A percentile compares a stretch with the other conserved stretches of the same genome.
Evolutionary conservation across 257 asterid species (phyloP).

Genomic region (Solanum sejunctum): DNA sequence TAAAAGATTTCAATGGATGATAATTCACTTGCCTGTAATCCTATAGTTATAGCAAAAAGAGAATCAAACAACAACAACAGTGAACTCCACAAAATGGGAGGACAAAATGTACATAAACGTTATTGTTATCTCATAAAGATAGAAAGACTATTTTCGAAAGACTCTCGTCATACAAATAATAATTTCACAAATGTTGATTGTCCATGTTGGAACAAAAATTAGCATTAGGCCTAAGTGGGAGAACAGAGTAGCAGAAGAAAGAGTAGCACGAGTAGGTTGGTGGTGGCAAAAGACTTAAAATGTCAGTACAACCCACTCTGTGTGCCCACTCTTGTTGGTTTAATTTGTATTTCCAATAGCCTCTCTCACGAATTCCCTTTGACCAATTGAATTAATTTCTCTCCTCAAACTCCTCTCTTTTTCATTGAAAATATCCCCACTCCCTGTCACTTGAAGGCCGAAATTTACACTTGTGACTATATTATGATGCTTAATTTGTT

Average conservation of each 20-base stretch:
- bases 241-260: neutral
- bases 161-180: too few species aligned
- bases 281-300: neutral
- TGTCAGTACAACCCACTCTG: constrained; percentile 29
- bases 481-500: neutral
- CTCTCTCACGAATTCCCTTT: neutral
- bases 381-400: neutral
- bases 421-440: neutral
- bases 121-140: too few species aligned
- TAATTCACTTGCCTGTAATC: neutral
- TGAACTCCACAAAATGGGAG: fast-evolving
- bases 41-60: neutral
- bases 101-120: too few species aligned
- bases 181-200: neutral
- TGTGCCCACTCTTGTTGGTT: constrained; percentile 15
- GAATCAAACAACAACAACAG: too few species aligned
- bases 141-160: too few species aligned
- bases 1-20: too few species aligned
- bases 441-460: neutral
- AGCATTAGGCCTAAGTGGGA: neutral
- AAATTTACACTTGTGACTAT: neutral
- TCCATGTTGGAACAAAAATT: neutral
- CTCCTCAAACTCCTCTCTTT: neutral
- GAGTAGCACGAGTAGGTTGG: neutral
- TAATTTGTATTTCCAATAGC: neutral